Base-by-base conservation (phyloP, 345 rosid species). In the rapeseed (Brassica napus) region DNA sequence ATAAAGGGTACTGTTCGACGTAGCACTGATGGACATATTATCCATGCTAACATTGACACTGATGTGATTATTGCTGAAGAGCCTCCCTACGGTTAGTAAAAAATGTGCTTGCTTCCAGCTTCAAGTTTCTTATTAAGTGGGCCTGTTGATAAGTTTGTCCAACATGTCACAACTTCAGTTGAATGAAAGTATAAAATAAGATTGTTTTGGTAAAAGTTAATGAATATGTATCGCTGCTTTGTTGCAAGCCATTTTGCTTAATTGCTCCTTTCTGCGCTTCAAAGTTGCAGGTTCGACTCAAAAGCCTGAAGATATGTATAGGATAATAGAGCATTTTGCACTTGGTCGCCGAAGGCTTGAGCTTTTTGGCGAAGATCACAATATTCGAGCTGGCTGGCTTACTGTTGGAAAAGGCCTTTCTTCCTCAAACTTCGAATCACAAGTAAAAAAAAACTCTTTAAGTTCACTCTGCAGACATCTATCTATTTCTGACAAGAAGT, bases 51-150 rank as follows among this genome's bases (percentile, higher is more conserved):
- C 83, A 95, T 95, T 57, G 99, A 95, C 75, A 93, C 99, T 11
- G 99, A 95, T 77, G 99, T 95, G 44, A 95, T 95, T 65, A 95
- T 95, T 84, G 97, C 99, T 4, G 97, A 95, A 84, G 99, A 95
- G 81, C 99, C 98, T 61, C 88, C 93, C 49, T 95, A 93, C 71
- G 99, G 98, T 93, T 77, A 86, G 99, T 89, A 52, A 63, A 52
- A 28, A 28, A 42, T 60, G 61, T 44, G 9, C 4, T n/a, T 47
- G 67, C 75, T 62, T 77, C 59, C 59, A 7, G 42, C 32, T 35
- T 64, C 26, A 11, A 55, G 49, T 57, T 72, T 39, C 24, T 32
- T 44, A 31, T 21, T 44, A 72, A 57, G 11, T 72, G 21, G 12
- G 35, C 18, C 5, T 72, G 67, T 4, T 71, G 42, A 54, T 78